Percentiles rank a stretch among this genome's conserved stretches.
Conservation (phyloP, 352 stramenopile genomes). For the Globisporangium paddicum region DNA sequence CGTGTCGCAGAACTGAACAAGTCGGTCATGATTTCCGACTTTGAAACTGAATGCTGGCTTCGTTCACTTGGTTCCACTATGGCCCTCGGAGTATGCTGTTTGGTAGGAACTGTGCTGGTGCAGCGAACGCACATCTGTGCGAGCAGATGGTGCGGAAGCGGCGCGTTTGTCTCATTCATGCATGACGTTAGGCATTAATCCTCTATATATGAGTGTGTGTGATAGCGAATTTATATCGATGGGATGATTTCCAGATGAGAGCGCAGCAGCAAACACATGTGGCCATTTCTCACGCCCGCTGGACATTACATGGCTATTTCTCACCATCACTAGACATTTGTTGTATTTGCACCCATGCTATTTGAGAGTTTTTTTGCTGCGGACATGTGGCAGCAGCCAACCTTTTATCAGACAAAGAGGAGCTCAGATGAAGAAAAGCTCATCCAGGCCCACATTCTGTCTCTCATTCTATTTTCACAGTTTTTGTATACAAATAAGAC, state of each 20-base stretch:
- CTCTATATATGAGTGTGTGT: no score
- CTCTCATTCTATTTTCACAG: no score
- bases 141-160: background rate
- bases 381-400: background rate
- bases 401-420: background rate
- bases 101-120: background rate
- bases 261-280: background rate
- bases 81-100: background rate
- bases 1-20: conserved; percentile 4
- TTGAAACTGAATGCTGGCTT: background rate
- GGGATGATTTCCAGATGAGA: no score
- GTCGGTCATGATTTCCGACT: background rate
- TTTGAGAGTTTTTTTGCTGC: background rate
- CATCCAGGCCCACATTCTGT: no score
- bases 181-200: no score
- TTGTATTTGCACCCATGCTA: background rate
- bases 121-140: background rate
- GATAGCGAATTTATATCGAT: no score
- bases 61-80: background rate
- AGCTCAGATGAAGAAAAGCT: no score
- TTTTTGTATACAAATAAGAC: no score
- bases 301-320: no score
- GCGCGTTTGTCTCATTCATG: no score
- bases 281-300: background rate
- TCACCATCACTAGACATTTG: no score